These are phyloP conservation scores for Fusarium sp. DNA, from an alignment of 2,329 filamentous ascomycete genomes.

Conservation along the genomic window DNA sequence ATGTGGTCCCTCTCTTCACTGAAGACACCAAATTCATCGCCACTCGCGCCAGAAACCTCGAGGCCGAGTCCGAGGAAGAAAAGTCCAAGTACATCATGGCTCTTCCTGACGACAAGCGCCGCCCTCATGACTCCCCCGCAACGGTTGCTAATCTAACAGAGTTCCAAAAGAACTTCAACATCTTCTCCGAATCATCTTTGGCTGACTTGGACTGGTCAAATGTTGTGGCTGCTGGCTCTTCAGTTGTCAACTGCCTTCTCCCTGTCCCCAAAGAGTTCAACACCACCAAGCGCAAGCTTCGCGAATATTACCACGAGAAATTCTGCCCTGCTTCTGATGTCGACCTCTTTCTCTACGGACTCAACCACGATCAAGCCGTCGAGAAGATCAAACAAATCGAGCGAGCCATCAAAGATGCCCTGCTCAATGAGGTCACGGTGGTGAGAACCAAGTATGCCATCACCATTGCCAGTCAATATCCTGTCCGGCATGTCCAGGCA, in stretches of 20 bases:
- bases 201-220: conserved; percentile 86
- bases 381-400: conserved; percentile 91
- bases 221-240: conserved; percentile 84
- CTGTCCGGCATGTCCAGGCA: conserved; percentile 82
- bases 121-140: conserved; percentile 74
- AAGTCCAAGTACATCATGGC: conserved; percentile 79
- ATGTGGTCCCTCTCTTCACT: conserved; percentile 77
- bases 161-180: conserved; percentile 83
- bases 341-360: conserved; percentile 86
- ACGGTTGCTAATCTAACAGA: conserved; percentile 77
- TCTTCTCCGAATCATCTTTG: conserved; percentile 86
- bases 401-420: conserved; percentile 78
- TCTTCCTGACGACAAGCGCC: conserved; percentile 73
- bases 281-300: conserved; percentile 72
- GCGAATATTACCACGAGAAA: conserved; percentile 85
- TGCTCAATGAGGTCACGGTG: conserved; percentile 86
- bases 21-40: conserved; percentile 70
- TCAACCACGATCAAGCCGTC: conserved; percentile 82
- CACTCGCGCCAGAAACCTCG: conserved; percentile 73
- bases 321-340: conserved; percentile 89
- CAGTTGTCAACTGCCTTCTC: conserved; percentile 83
- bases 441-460: conserved; percentile 90
- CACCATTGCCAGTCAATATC: conserved; percentile 88
- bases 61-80: conserved; percentile 71
- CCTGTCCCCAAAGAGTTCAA: conserved; percentile 76